These are phyloP conservation scores for Phlegmacium glaucopus DNA, from an alignment of 768 basidiomycete species.

Conservation along the genomic window DNA sequence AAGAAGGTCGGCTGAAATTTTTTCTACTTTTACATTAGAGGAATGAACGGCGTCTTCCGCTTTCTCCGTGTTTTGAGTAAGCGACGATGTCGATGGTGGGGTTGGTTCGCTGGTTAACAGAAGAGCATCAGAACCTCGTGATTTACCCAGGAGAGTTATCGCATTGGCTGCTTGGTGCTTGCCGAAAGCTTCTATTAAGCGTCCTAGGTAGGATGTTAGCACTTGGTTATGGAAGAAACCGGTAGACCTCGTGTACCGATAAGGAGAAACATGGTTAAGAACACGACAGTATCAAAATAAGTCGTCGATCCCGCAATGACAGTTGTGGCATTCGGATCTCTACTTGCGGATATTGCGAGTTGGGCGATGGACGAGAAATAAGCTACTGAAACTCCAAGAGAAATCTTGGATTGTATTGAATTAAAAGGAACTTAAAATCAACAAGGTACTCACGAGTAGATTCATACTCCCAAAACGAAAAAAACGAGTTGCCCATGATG, in stretches of 20 bases:
- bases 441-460: conserved; percentile 54
- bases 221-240: background rate
- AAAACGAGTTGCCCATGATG: conserved; percentile 54
- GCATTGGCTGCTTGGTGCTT: conserved; percentile 73
- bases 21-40: conserved; percentile 33
- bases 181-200: conserved; percentile 63
- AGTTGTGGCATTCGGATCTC: conserved; percentile 25
- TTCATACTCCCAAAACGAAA: conserved; percentile 86
- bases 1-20: conserved; percentile 56
- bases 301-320: conserved; percentile 51
- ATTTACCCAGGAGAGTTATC: conserved; percentile 59
- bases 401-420: conserved; percentile 34
- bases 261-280: conserved; percentile 78
- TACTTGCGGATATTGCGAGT: conserved; percentile 53
- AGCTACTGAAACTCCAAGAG: conserved; percentile 68
- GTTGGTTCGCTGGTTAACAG: conserved; percentile 38
- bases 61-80: too few species aligned
- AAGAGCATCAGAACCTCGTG: conserved; percentile 63
- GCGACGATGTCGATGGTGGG: background rate
- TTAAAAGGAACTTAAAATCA: too few species aligned
- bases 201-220: conserved; percentile 36
- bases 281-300: conserved; percentile 81
- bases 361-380: conserved; percentile 76
- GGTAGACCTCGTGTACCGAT: conserved; percentile 37
- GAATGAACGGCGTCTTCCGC: conserved; percentile 15